Percentiles rank a stretch among this genome's conserved stretches.
These are phyloP conservation scores for Betula pendula DNA, from an alignment of 306 rosid species.

Conservation along the genomic window DNA sequence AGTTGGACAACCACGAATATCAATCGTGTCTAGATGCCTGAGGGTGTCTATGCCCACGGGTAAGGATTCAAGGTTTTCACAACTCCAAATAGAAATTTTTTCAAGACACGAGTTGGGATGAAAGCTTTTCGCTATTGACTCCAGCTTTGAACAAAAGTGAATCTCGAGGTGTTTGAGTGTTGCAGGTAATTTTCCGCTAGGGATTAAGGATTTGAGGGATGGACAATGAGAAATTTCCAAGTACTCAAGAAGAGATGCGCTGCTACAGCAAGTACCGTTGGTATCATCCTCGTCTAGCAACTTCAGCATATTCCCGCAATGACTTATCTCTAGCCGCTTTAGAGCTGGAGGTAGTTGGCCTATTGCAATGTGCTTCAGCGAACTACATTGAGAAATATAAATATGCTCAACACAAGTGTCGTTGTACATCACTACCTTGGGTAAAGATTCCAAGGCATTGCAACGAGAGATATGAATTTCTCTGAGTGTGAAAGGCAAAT, in stretches of 20 bases:
- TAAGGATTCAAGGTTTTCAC: conserved; percentile 22
- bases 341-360: conserved; percentile 21
- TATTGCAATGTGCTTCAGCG: conserved; percentile 5
- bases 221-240: no score
- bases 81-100: conserved; percentile 14
- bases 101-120: conserved; percentile 9
- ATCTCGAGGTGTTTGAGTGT: conserved; percentile 15
- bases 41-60: conserved; percentile 20
- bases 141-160: conserved; percentile 8
- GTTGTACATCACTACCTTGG: conserved; percentile 6
- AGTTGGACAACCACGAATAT: conserved; percentile 9
- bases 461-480: neutral
- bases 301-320: no score
- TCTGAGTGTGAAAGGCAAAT: no score
- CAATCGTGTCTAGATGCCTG: neutral
- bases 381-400: neutral
- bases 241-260: no score
- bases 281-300: no score
- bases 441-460: neutral
- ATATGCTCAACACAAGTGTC: conserved; percentile 5
- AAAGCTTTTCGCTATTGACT: conserved; percentile 10
- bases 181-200: no score
- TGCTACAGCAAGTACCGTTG: no score
- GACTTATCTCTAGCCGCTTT: no score
- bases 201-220: no score